A percentile compares a stretch with the other conserved stretches of the same genome.
Evolutionary conservation across 768 basidiomycete genomes (phyloP).

Genomic region (Daedaleopsis nitida): DNA sequence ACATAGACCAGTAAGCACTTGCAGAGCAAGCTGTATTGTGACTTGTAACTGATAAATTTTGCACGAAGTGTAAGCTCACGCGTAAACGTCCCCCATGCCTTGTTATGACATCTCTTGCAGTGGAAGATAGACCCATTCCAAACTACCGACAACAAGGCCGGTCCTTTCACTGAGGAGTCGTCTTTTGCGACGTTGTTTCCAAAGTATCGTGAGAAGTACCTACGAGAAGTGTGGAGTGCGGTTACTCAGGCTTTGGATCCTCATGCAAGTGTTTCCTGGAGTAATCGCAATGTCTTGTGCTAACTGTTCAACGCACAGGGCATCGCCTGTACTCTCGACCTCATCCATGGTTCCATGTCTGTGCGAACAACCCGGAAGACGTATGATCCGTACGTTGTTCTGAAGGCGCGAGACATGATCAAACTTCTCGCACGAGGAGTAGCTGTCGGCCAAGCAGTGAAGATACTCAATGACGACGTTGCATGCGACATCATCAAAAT

Average conservation of each 20-base stretch:
- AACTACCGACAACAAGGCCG: constrained; percentile 73
- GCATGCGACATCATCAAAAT: constrained; percentile 99
- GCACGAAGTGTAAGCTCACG: constrained; percentile 32
- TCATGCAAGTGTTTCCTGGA: constrained; percentile 51
- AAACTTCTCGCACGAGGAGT: constrained; percentile 95
- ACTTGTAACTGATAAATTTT: not conserved
- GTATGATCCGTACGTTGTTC: constrained; percentile 92
- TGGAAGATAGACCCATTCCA: constrained; percentile 90
- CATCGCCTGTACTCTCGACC: constrained; percentile 86
- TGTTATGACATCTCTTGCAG: constrained; percentile 20
- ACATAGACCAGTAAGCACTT: constrained; percentile 92
- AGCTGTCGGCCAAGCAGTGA: constrained; percentile 79
- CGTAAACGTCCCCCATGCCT: not conserved
- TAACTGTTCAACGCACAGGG: constrained; percentile 50
- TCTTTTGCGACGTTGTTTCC: constrained; percentile 98
- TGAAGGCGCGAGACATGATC: constrained; percentile 95
- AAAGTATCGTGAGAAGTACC: constrained; percentile 96
- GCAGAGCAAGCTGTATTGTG: not conserved
- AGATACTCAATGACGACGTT: constrained; percentile 85
- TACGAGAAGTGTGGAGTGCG: constrained; percentile 92
- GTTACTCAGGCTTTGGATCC: constrained; percentile 83
- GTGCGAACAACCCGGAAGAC: constrained; percentile 97
- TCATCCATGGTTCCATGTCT: constrained; percentile 97
- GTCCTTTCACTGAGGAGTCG: constrained; percentile 91
- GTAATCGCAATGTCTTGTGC: no score